phyloP scores from a whole-genome alignment of 495 filamentous ascomycete species.

The Penicillium bovifimosum region DNA sequence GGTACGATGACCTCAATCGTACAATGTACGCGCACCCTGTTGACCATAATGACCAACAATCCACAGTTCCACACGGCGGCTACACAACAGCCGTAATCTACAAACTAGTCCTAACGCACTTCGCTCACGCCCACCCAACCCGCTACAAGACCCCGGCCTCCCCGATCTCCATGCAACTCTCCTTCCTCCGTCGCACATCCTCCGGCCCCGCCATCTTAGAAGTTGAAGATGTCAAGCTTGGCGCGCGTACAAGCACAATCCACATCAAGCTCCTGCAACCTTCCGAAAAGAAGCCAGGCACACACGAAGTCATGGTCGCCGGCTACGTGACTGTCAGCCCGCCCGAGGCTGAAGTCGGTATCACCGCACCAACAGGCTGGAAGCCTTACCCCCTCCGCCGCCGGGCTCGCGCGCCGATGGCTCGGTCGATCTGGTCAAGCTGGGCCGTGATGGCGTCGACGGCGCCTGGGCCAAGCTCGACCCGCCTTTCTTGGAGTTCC shows the following conservation, averaged over 20 bases:
- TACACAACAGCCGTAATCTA: constrained; percentile 65
- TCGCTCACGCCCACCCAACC: constrained; percentile 53
- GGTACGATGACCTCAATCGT: constrained; percentile 34
- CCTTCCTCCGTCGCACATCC: constrained; percentile 65
- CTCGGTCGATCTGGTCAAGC: constrained; percentile 19
- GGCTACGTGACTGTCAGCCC: constrained; percentile 67
- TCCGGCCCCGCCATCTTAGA: constrained; percentile 56
- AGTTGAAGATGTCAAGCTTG: constrained; percentile 68
- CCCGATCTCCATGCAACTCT: constrained; percentile 58
- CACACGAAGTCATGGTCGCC: constrained; percentile 52
- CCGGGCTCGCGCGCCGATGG: constrained; percentile 26
- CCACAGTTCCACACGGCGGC: constrained; percentile 71
- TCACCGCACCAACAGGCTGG: constrained; percentile 51
- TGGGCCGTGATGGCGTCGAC: constrained; percentile 36
- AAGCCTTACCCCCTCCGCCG: constrained; percentile 42
- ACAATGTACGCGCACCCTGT: neutral
- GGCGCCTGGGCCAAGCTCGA: constrained; percentile 27
- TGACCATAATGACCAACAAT: neutral
- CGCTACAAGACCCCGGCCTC: constrained; percentile 57
- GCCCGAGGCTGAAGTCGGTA: constrained; percentile 51
- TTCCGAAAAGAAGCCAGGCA: constrained; percentile 17
- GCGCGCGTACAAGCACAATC: constrained; percentile 61
- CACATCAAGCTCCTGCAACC: constrained; percentile 59
- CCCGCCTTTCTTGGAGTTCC: constrained; percentile 42
- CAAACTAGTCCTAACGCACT: constrained; percentile 56